Evolutionary conservation across 1,139 yeast genomes (phyloP), one percentile per base, ranked within the genome.

Genomic region (Petasospora rhodanensis): DNA sequence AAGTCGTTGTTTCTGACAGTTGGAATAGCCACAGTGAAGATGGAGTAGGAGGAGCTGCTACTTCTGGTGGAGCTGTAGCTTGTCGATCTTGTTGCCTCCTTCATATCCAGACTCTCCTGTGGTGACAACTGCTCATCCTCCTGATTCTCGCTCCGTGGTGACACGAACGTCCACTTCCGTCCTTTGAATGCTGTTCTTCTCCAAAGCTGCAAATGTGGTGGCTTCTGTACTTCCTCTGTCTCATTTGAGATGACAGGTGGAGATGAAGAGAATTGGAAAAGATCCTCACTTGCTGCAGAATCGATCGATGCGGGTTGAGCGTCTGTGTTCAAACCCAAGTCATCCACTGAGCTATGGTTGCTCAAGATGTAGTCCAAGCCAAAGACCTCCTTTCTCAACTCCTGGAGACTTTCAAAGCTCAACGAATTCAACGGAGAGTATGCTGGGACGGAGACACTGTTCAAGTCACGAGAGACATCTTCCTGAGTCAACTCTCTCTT

Each of bases 361-460:
- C 26, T 25, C 22, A 37, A 22, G 24, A 12, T n/a, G n/a, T n/a
- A 28, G 20, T 14, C 23, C 2, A 14, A 2, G 3, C 36, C 35
- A 18, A 32, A 32, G 6, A 38, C 24, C 10, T 38, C 33, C 7
- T 17, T 13, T 13, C 35, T 28, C 26, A 38, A 19, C n/a, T 26
- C 32, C 14, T 26, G 31, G 12, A 34, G 22, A 3, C 24, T 17
- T 12, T 38, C 37, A 20, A 24, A 30, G 16, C 34, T 31, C 19
- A 32, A 27, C 5, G 27, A 23, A 28, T 34, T 29, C 22, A 34
- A 6, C 9, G 38, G 37, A 2, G 35, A 32, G 15, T 15, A 28
- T 4, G 14, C 7, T 5, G 35, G 35, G 8, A 31, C 4, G 7
- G 28, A 20, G 6, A 15, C 8, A 10, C 7, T 7, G 14, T 16